Evolutionary conservation across 2,329 filamentous ascomycete species (phyloP), one percentile per base, ranked within the genome.

Genomic region (Fusarium pseudonygamai): DNA sequence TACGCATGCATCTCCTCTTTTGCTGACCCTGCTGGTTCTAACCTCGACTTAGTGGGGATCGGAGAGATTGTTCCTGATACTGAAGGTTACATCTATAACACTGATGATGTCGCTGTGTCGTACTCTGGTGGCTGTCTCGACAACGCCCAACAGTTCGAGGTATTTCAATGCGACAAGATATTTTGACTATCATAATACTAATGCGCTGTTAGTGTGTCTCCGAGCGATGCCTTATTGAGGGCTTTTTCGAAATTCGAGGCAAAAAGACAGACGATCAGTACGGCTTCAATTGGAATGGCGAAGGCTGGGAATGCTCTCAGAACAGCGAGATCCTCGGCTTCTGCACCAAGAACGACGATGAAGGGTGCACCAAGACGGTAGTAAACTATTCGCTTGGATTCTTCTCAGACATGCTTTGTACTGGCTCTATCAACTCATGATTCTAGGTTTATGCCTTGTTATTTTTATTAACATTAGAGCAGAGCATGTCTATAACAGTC

Each of bases 101-200:
- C 59, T 18, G 47, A 45, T 1, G 47, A 12, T 0, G 49, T 61
- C 14, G 37, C 59, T 7, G 30, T 56, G 1, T 61, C 47, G 3
- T 55, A 61, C 37, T 47, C 59, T 7, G 47, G 59, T 13, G 47
- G 49, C 36, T 61, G 30, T 1, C 59, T 61, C 22, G 47, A 43
- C 15, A 56, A 43, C 4, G 47, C 56, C 2, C 47, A 61, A 7
- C 39, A 37, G 16, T 45, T 61, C 3, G 37, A 61, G 30, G 30
- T 56, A 36, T 37, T 24, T 15, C 3, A 20, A 1, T 5, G 6
- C 11, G 15, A 8, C 4, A 6, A 12, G 12, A n/a, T 20, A 14
- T 7, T 2, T 11, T 0, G n/a, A n/a, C n/a, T 7, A 6, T 22
- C 6, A 2, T 9, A 1, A 6, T n/a, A 1, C 14, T 42, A 36